phyloP scores from a whole-genome alignment of 2,329 filamentous ascomycete genomes.

The Colletotrichum higginsianum region DNA sequence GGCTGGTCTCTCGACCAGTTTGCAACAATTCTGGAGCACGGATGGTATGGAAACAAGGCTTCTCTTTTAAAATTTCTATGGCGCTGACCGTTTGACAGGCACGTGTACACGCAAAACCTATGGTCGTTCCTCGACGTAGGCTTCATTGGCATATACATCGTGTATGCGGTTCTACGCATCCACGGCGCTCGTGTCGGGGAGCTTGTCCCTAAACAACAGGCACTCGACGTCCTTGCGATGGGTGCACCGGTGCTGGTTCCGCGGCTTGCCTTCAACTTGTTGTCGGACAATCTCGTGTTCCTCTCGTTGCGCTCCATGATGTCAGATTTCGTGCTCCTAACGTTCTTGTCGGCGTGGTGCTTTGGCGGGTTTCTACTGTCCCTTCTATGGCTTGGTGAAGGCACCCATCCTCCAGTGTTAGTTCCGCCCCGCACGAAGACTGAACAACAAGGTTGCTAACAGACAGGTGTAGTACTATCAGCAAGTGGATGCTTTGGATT shows the following conservation, averaged over 20 bases:
- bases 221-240: conserved; percentile 84
- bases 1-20: conserved; percentile 87
- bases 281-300: conserved; percentile 89
- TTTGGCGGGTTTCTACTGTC: conserved; percentile 87
- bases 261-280: conserved; percentile 84
- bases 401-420: conserved; percentile 70
- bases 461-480: conserved; percentile 70
- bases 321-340: conserved; percentile 85
- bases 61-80: not conserved
- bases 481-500: conserved; percentile 94
- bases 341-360: conserved; percentile 83
- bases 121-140: conserved; percentile 90
- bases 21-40: conserved; percentile 82
- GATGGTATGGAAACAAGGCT: conserved; percentile 61
- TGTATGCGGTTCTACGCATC: conserved; percentile 78
- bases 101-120: conserved; percentile 88
- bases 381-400: conserved; percentile 82
- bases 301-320: conserved; percentile 88
- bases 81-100: conserved; percentile 61
- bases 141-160: conserved; percentile 79
- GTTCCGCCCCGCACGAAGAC: conserved; percentile 43
- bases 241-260: conserved; percentile 84
- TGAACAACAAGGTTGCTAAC: conserved; percentile 1
- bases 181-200: conserved; percentile 71
- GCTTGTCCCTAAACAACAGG: conserved; percentile 71